These are phyloP conservation scores for Microdochium paspali DNA, from an alignment of 2,329 filamentous ascomycete genomes.

Conservation along the genomic window DNA sequence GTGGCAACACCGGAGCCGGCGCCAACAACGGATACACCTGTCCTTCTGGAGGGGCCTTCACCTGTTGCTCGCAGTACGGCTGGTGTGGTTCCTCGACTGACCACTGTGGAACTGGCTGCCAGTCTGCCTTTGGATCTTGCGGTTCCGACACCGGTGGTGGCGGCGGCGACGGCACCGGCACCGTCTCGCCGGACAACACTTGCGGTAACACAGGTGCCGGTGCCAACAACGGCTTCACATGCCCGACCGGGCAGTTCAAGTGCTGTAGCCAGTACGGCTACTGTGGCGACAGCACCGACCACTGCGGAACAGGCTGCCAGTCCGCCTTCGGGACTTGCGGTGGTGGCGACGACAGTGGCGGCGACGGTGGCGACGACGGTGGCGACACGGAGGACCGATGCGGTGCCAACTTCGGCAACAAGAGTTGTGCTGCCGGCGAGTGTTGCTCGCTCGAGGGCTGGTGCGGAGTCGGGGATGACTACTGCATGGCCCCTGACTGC, in stretches of 20 bases:
- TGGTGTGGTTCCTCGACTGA: conserved; percentile 13
- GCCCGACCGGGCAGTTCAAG: conserved; percentile 6
- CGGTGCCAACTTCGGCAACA: conserved; percentile 23
- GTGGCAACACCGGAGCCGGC: conserved; percentile 13
- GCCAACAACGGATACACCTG: conserved; percentile 13
- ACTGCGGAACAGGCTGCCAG: conserved; percentile 14
- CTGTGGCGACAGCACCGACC: conserved; percentile 13
- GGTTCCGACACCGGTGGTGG: conserved; percentile 1
- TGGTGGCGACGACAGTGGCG: conserved; percentile 1
- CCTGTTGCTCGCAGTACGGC: conserved; percentile 15
- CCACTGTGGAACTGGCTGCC: conserved; percentile 14
- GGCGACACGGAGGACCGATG: conserved; percentile 34
- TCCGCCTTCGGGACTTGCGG: conserved; percentile 10
- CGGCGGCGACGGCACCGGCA: conserved; percentile 3
- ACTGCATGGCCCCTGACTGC: conserved; percentile 54
- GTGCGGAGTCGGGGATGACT: conserved; percentile 43
- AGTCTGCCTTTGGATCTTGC: conserved; percentile 11
- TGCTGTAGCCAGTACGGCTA: conserved; percentile 15
- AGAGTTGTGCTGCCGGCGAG: conserved; percentile 21
- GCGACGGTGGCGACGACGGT: conserved; percentile 2
- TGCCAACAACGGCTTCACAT: conserved; percentile 12
- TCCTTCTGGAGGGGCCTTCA: conserved; percentile 4
- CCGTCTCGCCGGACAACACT: conserved; percentile 11
- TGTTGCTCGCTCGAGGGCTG: conserved; percentile 35
- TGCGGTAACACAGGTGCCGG: conserved; percentile 14